Conservation (phyloP, 768 basidiomycete genomes). For the Collybia sordida region DNA sequence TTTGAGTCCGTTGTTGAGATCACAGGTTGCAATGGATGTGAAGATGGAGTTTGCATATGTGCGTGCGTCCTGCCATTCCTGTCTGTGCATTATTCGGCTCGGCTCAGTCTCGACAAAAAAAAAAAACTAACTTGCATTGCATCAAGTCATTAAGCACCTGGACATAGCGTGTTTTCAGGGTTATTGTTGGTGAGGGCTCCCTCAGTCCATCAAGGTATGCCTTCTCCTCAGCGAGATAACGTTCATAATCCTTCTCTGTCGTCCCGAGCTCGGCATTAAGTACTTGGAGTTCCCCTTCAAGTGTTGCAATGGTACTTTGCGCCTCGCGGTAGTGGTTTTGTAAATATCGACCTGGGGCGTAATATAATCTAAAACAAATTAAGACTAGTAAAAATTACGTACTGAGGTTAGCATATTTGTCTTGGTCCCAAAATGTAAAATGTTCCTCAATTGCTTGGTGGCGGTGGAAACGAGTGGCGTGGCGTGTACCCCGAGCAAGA, state of each 20-base stretch:
- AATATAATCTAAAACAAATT: no score
- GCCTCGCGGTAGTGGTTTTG: background rate
- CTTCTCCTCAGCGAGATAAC: background rate
- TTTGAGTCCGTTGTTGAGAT: no score
- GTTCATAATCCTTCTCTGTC: background rate
- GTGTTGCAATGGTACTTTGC: background rate
- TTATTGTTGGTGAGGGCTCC: background rate
- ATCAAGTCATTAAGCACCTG: background rate
- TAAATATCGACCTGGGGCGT: background rate
- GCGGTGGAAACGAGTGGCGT: constrained; percentile 18
- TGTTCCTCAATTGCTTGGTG: constrained; percentile 21
- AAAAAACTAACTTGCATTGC: background rate
- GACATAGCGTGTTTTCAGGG: background rate
- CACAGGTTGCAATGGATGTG: background rate
- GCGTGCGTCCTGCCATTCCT: background rate
- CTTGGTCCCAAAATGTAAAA: constrained; percentile 2
- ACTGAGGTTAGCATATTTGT: constrained; percentile 10
- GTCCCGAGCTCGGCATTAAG: background rate
- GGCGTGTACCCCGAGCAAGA: constrained; percentile 17
- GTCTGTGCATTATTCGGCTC: background rate
- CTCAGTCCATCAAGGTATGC: background rate
- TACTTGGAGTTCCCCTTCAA: background rate
- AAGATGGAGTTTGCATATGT: background rate
- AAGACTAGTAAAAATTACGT: no score
- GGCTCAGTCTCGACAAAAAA: background rate